A percentile compares a stretch with the other conserved stretches of the same genome.
Conservation (phyloP, 176 grass and related monocot genomes). For the Secale cereale region DNA sequence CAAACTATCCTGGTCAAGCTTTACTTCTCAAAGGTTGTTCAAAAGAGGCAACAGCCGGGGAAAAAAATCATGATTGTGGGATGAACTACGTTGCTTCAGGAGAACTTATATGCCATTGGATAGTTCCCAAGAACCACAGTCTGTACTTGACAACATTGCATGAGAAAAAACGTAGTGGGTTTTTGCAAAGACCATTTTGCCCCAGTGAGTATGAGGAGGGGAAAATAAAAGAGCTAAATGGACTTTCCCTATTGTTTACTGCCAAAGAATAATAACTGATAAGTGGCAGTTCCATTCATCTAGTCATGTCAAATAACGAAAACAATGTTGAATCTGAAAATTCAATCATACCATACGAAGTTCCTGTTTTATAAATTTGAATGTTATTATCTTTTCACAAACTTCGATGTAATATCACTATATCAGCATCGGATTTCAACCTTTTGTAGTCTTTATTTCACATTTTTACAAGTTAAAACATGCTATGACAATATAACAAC, state of each 20-base stretch:
- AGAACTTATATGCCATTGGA: background rate
- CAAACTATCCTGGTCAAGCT: background rate
- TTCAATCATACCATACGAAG: background rate
- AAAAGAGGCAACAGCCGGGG: background rate
- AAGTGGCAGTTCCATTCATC: background rate
- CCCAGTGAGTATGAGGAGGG: background rate
- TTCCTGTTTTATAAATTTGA: background rate
- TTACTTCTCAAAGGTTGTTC: conserved; percentile 2
- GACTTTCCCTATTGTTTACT: background rate
- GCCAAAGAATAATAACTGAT: background rate
- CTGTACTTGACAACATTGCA: background rate
- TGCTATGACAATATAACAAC: background rate
- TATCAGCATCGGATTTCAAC: background rate
- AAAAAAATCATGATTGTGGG: background rate
- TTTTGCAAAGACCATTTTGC: background rate
- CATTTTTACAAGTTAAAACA: conserved; percentile 8
- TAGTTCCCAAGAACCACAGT: background rate
- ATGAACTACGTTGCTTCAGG: background rate
- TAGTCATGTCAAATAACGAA: background rate
- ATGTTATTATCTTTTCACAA: background rate
- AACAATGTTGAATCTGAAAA: background rate
- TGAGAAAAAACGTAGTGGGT: background rate
- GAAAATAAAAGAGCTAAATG: background rate
- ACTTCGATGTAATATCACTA: background rate
- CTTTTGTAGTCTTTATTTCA: background rate